phyloP scores from a whole-genome alignment of 2,329 filamentous ascomycete species.

The Pezicula neosporulosa region DNA sequence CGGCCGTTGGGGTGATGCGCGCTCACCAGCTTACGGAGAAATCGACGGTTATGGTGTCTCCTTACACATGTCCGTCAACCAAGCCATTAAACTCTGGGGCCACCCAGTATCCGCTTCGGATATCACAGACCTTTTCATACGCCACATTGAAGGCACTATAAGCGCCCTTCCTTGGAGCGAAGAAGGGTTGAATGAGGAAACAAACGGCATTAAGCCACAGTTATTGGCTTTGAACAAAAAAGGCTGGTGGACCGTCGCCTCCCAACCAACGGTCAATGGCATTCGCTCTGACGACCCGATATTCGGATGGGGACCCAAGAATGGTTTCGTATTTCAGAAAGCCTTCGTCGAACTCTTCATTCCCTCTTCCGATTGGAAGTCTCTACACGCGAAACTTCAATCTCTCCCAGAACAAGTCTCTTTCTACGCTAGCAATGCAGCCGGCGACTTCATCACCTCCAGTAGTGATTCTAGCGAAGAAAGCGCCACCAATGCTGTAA shows the following conservation, averaged over 20 bases:
- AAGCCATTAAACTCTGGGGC: constrained; percentile 84
- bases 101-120: constrained; percentile 67
- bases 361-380: constrained; percentile 66
- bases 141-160: constrained; percentile 76
- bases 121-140: constrained; percentile 76
- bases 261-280: constrained; percentile 90
- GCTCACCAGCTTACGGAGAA: constrained; percentile 91
- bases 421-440: constrained; percentile 81
- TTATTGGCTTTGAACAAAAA: constrained; percentile 73
- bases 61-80: constrained; percentile 81
- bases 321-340: constrained; percentile 97
- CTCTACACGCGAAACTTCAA: constrained; percentile 60
- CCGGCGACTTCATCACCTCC: constrained; percentile 75
- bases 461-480: constrained; percentile 7
- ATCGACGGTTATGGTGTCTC: constrained; percentile 99
- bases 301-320: constrained; percentile 90
- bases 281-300: constrained; percentile 70
- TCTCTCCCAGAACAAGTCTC: constrained; percentile 65
- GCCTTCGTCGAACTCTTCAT: constrained; percentile 97
- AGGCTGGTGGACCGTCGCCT: constrained; percentile 96
- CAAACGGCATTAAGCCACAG: constrained; percentile 71
- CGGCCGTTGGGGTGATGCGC: constrained; percentile 89
- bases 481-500: constrained; percentile 88
- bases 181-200: constrained; percentile 81
- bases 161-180: constrained; percentile 91